A percentile compares a stretch with the other conserved stretches of the same genome.
Evolutionary conservation across 352 stramenopile species (phyloP).

Genomic region (Plasmopara muralis): DNA sequence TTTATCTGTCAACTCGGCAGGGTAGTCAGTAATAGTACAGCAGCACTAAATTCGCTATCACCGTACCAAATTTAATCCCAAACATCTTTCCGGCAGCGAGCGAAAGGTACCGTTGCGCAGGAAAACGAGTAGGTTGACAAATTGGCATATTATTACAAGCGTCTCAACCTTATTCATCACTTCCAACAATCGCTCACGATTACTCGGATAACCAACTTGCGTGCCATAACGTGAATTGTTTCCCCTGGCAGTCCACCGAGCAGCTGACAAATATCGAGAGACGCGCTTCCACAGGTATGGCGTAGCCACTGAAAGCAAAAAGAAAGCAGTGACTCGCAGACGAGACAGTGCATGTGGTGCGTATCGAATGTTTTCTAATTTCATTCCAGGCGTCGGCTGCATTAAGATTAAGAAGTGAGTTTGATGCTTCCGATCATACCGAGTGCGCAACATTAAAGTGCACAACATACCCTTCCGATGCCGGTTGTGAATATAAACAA

Average conservation of each 20-base stretch:
- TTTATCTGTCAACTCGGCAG: constrained; percentile 33
- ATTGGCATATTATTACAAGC: constrained; percentile 53
- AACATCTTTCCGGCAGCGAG: constrained; percentile 61
- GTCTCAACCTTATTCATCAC: constrained; percentile 73
- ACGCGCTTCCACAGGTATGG: constrained; percentile 76
- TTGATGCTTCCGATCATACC: neutral
- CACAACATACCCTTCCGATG: constrained; percentile 39
- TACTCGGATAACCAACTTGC: constrained; percentile 3
- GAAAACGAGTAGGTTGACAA: constrained; percentile 70
- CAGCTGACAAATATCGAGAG: constrained; percentile 53
- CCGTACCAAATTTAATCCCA: constrained; percentile 65
- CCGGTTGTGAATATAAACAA: constrained; percentile 65
- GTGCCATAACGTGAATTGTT: neutral
- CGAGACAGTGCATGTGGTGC: constrained; percentile 35
- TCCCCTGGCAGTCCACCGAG: constrained; percentile 30
- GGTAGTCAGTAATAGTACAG: constrained; percentile 1
- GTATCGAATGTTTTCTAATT: constrained; percentile 75
- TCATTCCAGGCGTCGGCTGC: constrained; percentile 79
- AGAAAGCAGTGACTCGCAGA: constrained; percentile 46
- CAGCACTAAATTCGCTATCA: neutral
- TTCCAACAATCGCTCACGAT: constrained; percentile 29
- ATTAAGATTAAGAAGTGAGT: constrained; percentile 1
- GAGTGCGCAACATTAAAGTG: neutral
- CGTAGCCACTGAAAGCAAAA: constrained; percentile 60
- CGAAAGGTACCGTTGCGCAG: constrained; percentile 63